Conservation (phyloP, 805 yeast genomes). For the Yarrowia sp. region DNA sequence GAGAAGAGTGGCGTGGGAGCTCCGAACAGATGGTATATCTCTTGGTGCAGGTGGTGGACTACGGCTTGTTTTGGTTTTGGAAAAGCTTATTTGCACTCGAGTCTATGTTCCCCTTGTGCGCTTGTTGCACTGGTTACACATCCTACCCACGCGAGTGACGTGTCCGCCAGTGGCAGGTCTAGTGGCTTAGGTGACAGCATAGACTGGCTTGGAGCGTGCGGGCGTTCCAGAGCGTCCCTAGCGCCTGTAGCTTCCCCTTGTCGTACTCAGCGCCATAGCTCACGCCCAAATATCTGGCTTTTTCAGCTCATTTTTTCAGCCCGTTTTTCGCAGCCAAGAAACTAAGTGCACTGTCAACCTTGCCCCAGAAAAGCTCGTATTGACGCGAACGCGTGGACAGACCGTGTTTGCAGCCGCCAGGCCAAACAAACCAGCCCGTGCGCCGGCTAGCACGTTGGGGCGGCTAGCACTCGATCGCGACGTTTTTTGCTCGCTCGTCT, state of each 20-base stretch:
- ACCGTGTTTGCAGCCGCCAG: too few species aligned
- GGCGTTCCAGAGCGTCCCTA: too few species aligned
- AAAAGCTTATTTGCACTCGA: slow-evolving; percentile 15
- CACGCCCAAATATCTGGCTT: not conserved
- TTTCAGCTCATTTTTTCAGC: not conserved
- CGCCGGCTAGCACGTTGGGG: not conserved
- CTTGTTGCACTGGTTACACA: not conserved
- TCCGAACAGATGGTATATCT: not conserved
- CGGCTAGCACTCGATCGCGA: too few species aligned
- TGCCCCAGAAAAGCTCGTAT: slow-evolving; percentile 21
- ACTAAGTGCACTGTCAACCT: not conserved
- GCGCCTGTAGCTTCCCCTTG: too few species aligned
- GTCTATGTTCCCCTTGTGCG: slow-evolving; percentile 10
- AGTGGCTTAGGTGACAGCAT: not conserved
- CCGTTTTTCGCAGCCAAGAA: not conserved
- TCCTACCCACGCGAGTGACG: slow-evolving; percentile 8
- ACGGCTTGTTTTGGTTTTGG: slow-evolving; percentile 20
- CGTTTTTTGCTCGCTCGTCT: too few species aligned
- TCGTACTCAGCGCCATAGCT: not conserved
- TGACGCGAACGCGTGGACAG: slow-evolving; percentile 13
- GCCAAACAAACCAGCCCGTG: not conserved
- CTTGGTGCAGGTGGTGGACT: slow-evolving; percentile 10
- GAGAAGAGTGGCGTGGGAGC: slow-evolving; percentile 3
- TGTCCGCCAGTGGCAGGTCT: not conserved
- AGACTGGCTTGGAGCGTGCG: not conserved